Percentiles rank a stretch among this genome's conserved stretches.
Evolutionary conservation across 371 early-diverging fungal genomes (phyloP).

Genomic region (Circinella minor): DNA sequence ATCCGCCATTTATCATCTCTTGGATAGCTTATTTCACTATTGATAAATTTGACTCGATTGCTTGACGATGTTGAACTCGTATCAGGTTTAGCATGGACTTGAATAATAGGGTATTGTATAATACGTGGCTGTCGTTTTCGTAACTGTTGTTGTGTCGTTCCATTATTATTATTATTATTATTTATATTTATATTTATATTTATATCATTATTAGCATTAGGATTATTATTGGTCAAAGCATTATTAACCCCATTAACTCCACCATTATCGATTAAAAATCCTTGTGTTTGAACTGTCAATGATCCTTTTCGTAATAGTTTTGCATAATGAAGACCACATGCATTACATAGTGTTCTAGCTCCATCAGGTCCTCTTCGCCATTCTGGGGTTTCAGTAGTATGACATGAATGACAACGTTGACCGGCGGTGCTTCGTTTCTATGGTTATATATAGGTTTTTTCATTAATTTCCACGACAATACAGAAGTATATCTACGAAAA

Average conservation of each 20-base stretch:
- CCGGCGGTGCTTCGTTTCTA: conserved; percentile 22
- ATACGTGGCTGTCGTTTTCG: conserved; percentile 7
- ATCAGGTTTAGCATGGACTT: conserved; percentile 16
- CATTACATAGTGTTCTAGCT: conserved; percentile 70
- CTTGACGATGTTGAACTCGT: neutral
- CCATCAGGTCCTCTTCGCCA: conserved; percentile 80
- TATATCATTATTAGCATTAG: neutral
- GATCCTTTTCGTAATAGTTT: conserved; percentile 23
- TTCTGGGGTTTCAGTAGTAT: conserved; percentile 67
- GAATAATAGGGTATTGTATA: conserved; percentile 23
- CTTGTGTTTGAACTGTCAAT: conserved; percentile 10
- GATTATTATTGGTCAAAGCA: neutral
- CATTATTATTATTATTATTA: no score
- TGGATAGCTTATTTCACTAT: conserved; percentile 12
- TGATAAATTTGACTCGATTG: conserved; percentile 12
- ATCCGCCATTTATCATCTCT: neutral
- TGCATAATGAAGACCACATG: conserved; percentile 59
- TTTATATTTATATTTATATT: no score
- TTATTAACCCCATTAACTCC: neutral
- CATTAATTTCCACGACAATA: no score
- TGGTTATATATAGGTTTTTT: neutral
- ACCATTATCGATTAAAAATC: conserved; percentile 5
- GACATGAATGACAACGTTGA: conserved; percentile 60
- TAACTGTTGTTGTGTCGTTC: neutral
- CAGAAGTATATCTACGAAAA: neutral